Evolutionary conservation across 805 yeast genomes (phyloP).

Genomic region (Saccharomycopsis vini): DNA sequence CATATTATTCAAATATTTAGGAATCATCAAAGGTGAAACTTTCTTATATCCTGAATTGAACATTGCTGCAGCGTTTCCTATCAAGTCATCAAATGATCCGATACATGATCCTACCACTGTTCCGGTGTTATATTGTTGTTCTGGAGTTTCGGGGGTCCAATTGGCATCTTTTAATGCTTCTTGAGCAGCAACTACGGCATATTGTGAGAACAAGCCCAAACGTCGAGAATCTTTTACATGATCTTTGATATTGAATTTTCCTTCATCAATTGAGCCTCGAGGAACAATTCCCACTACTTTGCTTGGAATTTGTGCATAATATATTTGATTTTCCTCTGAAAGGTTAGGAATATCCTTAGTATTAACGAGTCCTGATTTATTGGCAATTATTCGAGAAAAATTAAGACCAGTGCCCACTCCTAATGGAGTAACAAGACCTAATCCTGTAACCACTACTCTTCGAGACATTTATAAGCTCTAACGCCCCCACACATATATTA

Average conservation of each 20-base stretch:
- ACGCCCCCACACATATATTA: too few species aligned
- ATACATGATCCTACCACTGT: conserved; percentile 91
- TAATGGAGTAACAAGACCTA: conserved; percentile 80
- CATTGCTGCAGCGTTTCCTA: conserved; percentile 51
- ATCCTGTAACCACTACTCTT: conserved; percentile 86
- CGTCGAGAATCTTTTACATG: conserved; percentile 32
- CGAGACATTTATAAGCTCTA: too few species aligned
- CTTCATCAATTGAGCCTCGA: conserved; percentile 26
- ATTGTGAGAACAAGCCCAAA: conserved; percentile 65
- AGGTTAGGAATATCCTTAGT: conserved; percentile 31
- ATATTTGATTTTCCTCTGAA: conserved; percentile 34
- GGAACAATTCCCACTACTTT: conserved; percentile 74
- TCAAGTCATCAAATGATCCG: conserved; percentile 72
- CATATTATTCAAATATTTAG: conserved; percentile 80
- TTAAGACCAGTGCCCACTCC: conserved; percentile 55
- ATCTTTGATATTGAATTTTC: not conserved
- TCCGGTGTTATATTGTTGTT: conserved; percentile 38
- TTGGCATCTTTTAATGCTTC: conserved; percentile 71
- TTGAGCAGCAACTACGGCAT: conserved; percentile 64
- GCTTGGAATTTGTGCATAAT: conserved; percentile 51
- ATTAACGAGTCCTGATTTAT: conserved; percentile 51
- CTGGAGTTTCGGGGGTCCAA: conserved; percentile 34
- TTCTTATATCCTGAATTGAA: conserved; percentile 47
- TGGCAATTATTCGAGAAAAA: conserved; percentile 46
- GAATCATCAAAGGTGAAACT: conserved; percentile 81